Evolutionary conservation across 495 filamentous ascomycete genomes (phyloP), one percentile per base, ranked within the genome.

Genomic region (Tuber borchii): DNA sequence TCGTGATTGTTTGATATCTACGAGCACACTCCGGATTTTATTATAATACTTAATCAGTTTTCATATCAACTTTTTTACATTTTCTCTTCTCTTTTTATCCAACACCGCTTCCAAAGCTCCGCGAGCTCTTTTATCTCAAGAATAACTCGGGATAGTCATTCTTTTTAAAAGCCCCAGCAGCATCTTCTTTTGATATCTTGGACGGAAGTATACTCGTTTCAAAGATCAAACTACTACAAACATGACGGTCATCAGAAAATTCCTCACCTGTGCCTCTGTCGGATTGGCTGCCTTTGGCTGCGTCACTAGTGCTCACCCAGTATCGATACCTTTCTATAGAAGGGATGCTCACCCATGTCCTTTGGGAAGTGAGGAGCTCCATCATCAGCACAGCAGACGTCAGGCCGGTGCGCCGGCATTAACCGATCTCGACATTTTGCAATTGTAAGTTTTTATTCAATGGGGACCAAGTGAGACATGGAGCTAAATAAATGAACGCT

Each of bases 351-450:
- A 85, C 78, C 70, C 72, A 76, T 68, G 80, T 14, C 70, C 70
- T 71, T 39, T 73, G 71, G 45, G 71, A n/a, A 48, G 39, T 69
- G 56, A 65, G 56, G 56, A 65, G 26, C 71, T 73, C 70, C 42
- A 43, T 61, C 71, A 86, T 81, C 75, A 83, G 78, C 75, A 85
- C 69, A 80, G 83, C 71, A 88, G 85, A 81, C 85, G 87, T 71
- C 87, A 89, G 81, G 85, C 87, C 76, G 87, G 87, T 37, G 86
- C 87, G 17, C 84, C 85, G 20, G 88, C 86, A 39, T 82, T 92
- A 72, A 86, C 84, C 22, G 90, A 92, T 83, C 81, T 90, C 70
- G 90, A 91, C 81, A 91, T 92, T 76, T 87, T 92, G 31, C 88
- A 92, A 87, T 92, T 92, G 90, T 92, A 86, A 83, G 89, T 73